phyloP scores from a whole-genome alignment of 2,329 filamentous ascomycete genomes.

The Phyllosticta citrichinensis region DNA sequence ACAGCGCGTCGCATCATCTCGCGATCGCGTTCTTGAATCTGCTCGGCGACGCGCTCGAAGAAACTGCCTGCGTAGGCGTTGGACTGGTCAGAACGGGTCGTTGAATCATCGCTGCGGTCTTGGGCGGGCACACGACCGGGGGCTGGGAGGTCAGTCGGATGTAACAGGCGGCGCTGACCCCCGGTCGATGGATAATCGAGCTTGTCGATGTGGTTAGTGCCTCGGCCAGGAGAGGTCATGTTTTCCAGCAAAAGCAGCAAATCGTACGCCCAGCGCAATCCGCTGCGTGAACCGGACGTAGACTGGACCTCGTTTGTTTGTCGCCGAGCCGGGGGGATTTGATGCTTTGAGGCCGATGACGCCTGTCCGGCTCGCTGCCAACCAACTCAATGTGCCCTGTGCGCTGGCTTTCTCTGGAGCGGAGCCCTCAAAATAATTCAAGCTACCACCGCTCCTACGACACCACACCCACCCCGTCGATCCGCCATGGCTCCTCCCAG shows the following conservation, averaged over 20 bases:
- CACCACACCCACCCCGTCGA: constrained; percentile 1
- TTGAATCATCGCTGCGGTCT: constrained; percentile 14
- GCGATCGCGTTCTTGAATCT: constrained; percentile 49
- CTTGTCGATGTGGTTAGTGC: constrained; percentile 36
- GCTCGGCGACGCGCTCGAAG: constrained; percentile 51
- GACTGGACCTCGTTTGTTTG: not conserved
- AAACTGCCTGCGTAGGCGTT: constrained; percentile 43
- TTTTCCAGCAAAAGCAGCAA: not conserved
- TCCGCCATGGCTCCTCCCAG: constrained; percentile 23
- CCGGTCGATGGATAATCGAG: constrained; percentile 35
- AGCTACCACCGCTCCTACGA: not conserved
- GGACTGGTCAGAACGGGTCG: constrained; percentile 18
- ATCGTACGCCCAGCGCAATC: not conserved
- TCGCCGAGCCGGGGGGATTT: not conserved
- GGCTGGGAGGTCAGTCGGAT: constrained; percentile 22
- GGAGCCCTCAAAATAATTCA: constrained; percentile 7
- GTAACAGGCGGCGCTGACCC: constrained; percentile 23
- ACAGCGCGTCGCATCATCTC: constrained; percentile 43
- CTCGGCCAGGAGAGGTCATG: constrained; percentile 3
- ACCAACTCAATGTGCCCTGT: not conserved
- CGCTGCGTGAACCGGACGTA: not conserved
- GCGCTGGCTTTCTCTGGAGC: not conserved
- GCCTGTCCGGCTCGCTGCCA: not conserved
- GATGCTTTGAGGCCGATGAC: constrained; percentile 5
- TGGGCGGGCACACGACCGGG: constrained; percentile 22